Evolutionary conservation across 2,329 filamentous ascomycete species (phyloP).

Genomic region (Penicillium digitatum): DNA sequence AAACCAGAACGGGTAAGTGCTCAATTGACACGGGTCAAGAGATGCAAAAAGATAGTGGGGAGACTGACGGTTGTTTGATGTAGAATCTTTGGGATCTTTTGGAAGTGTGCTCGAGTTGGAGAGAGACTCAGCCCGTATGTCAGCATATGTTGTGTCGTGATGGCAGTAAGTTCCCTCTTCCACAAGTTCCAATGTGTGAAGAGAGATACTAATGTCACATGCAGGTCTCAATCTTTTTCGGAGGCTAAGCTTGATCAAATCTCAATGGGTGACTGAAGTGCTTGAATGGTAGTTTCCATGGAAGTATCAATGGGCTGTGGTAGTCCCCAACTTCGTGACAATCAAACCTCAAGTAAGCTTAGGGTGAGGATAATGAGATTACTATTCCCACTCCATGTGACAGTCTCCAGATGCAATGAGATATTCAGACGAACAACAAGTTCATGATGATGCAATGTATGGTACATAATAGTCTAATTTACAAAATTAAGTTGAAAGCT

Average conservation of each 20-base stretch:
- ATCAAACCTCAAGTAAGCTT: background rate
- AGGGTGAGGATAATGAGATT: background rate
- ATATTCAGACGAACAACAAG: constrained; percentile 11
- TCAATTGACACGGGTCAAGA: background rate
- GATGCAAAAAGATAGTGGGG: background rate
- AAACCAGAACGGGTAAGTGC: constrained; percentile 78
- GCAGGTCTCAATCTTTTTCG: constrained; percentile 39
- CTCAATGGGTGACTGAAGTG: background rate
- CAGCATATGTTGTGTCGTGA: constrained; percentile 84
- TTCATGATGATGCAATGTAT: constrained; percentile 29
- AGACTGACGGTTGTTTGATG: constrained; percentile 4
- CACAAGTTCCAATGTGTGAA: background rate
- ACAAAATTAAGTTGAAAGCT: constrained; percentile 16
- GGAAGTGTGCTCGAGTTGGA: constrained; percentile 91
- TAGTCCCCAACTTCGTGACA: background rate
- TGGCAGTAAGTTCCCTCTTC: constrained; percentile 66
- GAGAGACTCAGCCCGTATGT: constrained; percentile 94
- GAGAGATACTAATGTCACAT: constrained; percentile 2
- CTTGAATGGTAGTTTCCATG: background rate
- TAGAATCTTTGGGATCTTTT: constrained; percentile 80
- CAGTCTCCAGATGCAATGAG: background rate
- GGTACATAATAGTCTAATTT: constrained; percentile 24
- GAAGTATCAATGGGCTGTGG: background rate
- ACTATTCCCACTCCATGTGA: background rate
- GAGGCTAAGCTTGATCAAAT: constrained; percentile 23